Base-by-base conservation (phyloP, 2,329 filamentous ascomycete genomes). In the Fusarium palustre region DNA sequence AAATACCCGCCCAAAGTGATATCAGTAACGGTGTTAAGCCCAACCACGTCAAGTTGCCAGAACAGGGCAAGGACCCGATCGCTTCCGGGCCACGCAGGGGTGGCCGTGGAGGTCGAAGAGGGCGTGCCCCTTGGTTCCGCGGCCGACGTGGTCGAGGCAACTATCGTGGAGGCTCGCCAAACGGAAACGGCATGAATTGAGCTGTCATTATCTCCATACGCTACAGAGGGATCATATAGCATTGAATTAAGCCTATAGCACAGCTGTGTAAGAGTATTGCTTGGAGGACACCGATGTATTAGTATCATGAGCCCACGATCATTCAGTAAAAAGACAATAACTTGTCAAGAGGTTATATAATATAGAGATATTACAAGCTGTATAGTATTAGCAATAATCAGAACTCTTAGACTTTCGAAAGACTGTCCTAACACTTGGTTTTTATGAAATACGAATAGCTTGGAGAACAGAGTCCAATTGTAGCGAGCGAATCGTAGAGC, bases 101-200 rank as follows among this genome's bases (percentile, higher is more conserved):
- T 8, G 53, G 50, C 45, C 74, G 76, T 34, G 72, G 71, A 12
- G 66, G 69, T 15, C 74, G 74, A 42, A 75, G 76, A 36, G 72
- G 75, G 43, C 72, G 71, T 62, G 48, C 61, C 18, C 59, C 61
- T n/a, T 74, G 75, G 66, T 58, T 64, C 36, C 75, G 76, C 31
- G 74, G 74, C 25, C 75, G 74, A 45, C 71, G 76, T n/a, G 68
- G 70, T 25, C 73, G 76, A 52, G 70, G 69, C 49, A 52, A 39
- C 28, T 53, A 55, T 55, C 69, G 70, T 22, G 54, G 59, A 45
- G 50, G 53, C 16, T 33, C 50, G 33, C 57, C 39, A 39, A 47
- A 24, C 28, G 15, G 42, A 16, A 52, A 60, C 45, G 41, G 38
- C 57, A 22, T 64, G 38, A 71, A 36, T 22, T 20, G 20, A 34